Base-by-base conservation (phyloP, 2,329 filamentous ascomycete species). In the Botryotinia narcissicola region DNA sequence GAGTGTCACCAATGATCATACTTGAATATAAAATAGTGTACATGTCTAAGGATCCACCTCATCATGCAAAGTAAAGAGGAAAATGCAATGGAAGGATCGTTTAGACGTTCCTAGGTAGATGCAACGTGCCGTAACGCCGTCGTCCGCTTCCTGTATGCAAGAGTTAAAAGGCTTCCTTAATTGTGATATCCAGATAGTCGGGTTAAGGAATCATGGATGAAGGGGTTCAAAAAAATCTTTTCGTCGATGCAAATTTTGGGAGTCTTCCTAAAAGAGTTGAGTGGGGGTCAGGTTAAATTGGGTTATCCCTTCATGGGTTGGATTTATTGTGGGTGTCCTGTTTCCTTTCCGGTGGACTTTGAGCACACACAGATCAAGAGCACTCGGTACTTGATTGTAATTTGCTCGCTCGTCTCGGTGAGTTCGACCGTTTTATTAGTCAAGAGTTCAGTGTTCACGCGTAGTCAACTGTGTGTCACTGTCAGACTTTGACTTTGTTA, bases 181-280 rank as follows among this genome's bases (percentile, higher is more conserved):
- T 67, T 66, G 37, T 57, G 70, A 72, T 72, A 72, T 72, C 70
- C 70, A 72, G 70, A 66, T 10, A 57, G 70, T 72, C 70, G 70
- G 70, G 70, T 66, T 44, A 46, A 25, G 14, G 46, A 54, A 7
- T 35, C n/a, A 61, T 44, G 42, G n/a, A 70, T 60, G 68, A 46
- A 70, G 54, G 57, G 67, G 54, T 29, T 42, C 8, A 32, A 46
- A 46, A 32, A 68, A 54, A 40, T 40, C 46, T 14, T 29, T 40
- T 42, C 29, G 46, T 57, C 37, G 48, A 68, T 54, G 9, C 46
- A 68, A 40, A 40, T 54, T 57, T 42, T 42, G n/a, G n/a, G n/a
- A 25, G 48, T 32, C 37, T 68, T 68, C 66, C 48, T 10, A 42
- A 68, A 68, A 57, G 48, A 57, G 66, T 10, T 42, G 66, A 57